These are phyloP conservation scores for Sclerotinia nivalis DNA, from an alignment of 2,329 filamentous ascomycete genomes.

Conservation along the genomic window DNA sequence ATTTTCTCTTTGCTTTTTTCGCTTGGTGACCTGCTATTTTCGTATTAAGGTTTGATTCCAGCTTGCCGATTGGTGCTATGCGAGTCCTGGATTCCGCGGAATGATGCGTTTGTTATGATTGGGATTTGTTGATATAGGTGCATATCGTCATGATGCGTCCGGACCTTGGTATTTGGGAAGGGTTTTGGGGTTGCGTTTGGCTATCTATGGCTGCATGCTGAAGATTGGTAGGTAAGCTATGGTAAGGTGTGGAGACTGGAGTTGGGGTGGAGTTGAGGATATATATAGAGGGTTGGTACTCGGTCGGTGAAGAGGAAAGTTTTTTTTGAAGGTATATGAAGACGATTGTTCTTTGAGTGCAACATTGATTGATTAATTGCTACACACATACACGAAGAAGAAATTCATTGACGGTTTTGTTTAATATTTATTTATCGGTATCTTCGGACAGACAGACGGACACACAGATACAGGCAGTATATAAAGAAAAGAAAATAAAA, in stretches of 20 bases:
- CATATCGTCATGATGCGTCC: slow-evolving; percentile 18
- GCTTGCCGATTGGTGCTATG: background rate
- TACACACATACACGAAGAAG: background rate
- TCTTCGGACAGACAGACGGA: background rate
- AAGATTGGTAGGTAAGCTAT: background rate
- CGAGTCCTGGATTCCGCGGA: background rate
- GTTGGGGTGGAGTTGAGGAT: slow-evolving; percentile 13
- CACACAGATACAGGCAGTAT: background rate
- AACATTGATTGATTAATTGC: background rate
- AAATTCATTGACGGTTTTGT: background rate
- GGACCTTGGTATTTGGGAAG: background rate
- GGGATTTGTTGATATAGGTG: slow-evolving; percentile 16
- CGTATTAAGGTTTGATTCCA: background rate
- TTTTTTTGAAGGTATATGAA: background rate
- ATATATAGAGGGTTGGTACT: slow-evolving; percentile 20
- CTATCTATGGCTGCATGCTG: background rate
- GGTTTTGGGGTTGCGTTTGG: background rate
- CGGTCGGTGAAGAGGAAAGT: slow-evolving; percentile 12
- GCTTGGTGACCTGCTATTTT: slow-evolving; percentile 2
- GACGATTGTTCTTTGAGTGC: background rate
- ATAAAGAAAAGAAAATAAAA: background rate
- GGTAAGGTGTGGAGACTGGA: background rate
- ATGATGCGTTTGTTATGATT: slow-evolving; percentile 16
- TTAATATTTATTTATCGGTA: background rate
- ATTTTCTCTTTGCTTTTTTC: slow-evolving; percentile 3